Percentiles rank a stretch among this genome's conserved stretches.
These are phyloP conservation scores for Phytophthora colocasiae DNA, from an alignment of 352 stramenopile genomes.

Conservation along the genomic window DNA sequence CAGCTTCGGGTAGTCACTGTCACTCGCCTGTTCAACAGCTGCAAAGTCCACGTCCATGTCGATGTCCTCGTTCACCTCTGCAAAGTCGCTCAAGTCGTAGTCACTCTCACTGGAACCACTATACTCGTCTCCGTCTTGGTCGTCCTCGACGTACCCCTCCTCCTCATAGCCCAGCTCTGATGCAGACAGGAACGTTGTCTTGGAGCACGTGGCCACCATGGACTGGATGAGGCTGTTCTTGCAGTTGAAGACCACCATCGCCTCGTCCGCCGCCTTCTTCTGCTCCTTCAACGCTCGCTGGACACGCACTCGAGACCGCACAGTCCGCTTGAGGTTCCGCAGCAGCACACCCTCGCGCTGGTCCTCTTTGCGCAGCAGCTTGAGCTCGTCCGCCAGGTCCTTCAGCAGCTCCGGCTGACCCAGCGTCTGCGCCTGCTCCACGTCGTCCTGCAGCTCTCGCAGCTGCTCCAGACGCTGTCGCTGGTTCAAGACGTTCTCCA, in stretches of 20 bases:
- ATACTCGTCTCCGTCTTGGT: slow-evolving; percentile 34
- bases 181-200: slow-evolving; percentile 37
- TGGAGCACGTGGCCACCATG: slow-evolving; percentile 54
- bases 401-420: slow-evolving; percentile 57
- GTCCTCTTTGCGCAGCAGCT: slow-evolving; percentile 56
- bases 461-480: slow-evolving; percentile 54
- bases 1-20: slow-evolving; percentile 23
- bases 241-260: slow-evolving; percentile 50
- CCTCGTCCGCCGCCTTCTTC: slow-evolving; percentile 48
- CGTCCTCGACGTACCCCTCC: slow-evolving; percentile 39
- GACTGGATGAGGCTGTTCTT: slow-evolving; percentile 74
- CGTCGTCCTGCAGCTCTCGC: slow-evolving; percentile 57
- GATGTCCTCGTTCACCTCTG: slow-evolving; percentile 40
- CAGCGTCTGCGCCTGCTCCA: slow-evolving; percentile 60
- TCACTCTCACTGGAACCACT: slow-evolving; percentile 53
- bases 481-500: slow-evolving; percentile 61
- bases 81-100: slow-evolving; percentile 42
- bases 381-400: slow-evolving; percentile 56
- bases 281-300: slow-evolving; percentile 45
- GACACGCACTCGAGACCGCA: slow-evolving; percentile 43
- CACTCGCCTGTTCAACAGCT: slow-evolving; percentile 1
- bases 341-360: slow-evolving; percentile 52
- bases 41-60: slow-evolving; percentile 35
- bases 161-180: slow-evolving; percentile 30
- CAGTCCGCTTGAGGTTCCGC: slow-evolving; percentile 53